These are phyloP conservation scores for Saccharomyces jurei DNA, from an alignment of 805 yeast genomes.

Conservation along the genomic window DNA sequence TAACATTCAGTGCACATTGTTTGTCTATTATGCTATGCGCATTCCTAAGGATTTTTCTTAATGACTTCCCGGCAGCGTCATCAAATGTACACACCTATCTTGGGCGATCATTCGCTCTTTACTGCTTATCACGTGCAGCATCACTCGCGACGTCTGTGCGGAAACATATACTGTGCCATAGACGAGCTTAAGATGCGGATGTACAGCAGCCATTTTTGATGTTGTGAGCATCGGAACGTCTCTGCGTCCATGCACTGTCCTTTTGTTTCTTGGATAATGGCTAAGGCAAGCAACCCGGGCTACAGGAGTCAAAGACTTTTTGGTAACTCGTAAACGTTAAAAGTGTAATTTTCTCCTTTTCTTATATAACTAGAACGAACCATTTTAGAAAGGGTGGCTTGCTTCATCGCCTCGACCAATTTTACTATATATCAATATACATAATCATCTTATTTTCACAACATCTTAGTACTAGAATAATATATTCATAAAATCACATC, in stretches of 20 bases:
- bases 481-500: background rate
- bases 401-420: background rate
- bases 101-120: background rate
- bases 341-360: background rate
- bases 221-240: constrained; percentile 1
- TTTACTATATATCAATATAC: background rate
- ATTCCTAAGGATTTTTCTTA: background rate
- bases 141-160: background rate
- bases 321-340: background rate
- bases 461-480: background rate
- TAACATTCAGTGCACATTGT: background rate
- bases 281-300: background rate
- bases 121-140: background rate
- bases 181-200: background rate
- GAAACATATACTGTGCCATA: background rate
- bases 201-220: background rate
- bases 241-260: background rate
- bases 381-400: background rate
- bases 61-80: background rate
- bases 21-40: background rate
- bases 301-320: background rate
- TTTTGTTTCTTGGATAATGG: background rate
- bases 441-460: background rate
- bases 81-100: background rate
- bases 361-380: background rate